Evolutionary conservation across 768 basidiomycete genomes (phyloP).

Genomic region (Leccinum subgranulosum): DNA sequence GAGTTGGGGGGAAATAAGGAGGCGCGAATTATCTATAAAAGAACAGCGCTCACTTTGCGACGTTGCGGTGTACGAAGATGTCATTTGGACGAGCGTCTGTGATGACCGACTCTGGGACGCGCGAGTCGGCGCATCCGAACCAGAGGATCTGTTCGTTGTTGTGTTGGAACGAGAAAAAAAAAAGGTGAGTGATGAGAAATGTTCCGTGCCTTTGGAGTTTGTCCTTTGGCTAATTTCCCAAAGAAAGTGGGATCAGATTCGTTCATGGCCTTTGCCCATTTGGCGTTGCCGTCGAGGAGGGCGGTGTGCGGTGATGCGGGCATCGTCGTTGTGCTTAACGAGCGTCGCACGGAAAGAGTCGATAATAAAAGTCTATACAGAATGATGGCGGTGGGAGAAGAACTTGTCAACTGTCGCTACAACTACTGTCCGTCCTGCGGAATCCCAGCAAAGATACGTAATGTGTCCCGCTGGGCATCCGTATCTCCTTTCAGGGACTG

Average conservation of each 20-base stretch:
- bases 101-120: slow-evolving; percentile 80
- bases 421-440: slow-evolving; percentile 21
- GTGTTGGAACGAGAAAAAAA: not conserved
- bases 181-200: too few species aligned
- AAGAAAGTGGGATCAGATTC: slow-evolving; percentile 64
- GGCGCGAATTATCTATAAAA: too few species aligned
- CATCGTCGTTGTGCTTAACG: slow-evolving; percentile 6
- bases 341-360: not conserved
- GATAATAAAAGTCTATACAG: not conserved
- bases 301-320: not conserved
- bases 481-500: slow-evolving; percentile 38
- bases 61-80: slow-evolving; percentile 85
- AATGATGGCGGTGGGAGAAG: not conserved
- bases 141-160: slow-evolving; percentile 55
- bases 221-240: slow-evolving; percentile 53
- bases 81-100: slow-evolving; percentile 77
- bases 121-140: slow-evolving; percentile 85
- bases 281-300: slow-evolving; percentile 51
- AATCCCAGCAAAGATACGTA: slow-evolving; percentile 38
- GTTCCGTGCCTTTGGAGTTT: slow-evolving; percentile 58
- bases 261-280: slow-evolving; percentile 67
- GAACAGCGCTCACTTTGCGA: slow-evolving; percentile 66
- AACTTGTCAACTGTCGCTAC: too few species aligned
- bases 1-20: not conserved
- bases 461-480: slow-evolving; percentile 35